A percentile compares a stretch with the other conserved stretches of the same genome.
Conservation (phyloP, 768 basidiomycete genomes). For the Sporobolomyces pararoseus region DNA sequence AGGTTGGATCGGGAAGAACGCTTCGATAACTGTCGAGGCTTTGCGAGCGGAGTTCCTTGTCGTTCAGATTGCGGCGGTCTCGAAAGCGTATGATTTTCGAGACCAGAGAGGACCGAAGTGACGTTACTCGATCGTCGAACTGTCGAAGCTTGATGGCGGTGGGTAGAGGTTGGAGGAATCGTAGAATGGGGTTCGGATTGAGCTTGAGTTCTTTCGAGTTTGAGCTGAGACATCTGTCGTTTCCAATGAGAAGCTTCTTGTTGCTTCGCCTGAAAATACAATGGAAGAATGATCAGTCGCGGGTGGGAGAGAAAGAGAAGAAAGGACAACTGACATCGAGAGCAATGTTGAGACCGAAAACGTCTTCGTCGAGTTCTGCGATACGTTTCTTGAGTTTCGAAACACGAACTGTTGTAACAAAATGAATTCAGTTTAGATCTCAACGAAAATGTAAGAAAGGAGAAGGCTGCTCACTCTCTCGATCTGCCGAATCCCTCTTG, state of each 20-base stretch:
- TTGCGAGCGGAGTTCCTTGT: conserved; percentile 10
- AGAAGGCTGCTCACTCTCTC: conserved; percentile 36
- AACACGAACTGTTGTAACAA: conserved; percentile 31
- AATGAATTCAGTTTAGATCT: not conserved
- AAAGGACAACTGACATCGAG: conserved; percentile 33
- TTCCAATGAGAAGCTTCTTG: conserved; percentile 41
- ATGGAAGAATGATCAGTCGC: not conserved
- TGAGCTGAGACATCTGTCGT: conserved; percentile 33
- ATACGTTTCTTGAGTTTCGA: conserved; percentile 42
- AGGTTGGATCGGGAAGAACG: not conserved
- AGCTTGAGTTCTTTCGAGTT: conserved; percentile 6
- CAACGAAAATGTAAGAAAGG: not conserved
- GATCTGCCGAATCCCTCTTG: conserved; percentile 43
- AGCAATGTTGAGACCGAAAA: conserved; percentile 45
- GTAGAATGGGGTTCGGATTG: not conserved
- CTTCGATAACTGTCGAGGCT: not conserved
- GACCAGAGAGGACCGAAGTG: not conserved
- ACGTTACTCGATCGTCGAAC: not conserved
- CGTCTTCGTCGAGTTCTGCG: conserved; percentile 44
- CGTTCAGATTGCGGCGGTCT: not conserved
- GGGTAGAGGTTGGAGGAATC: conserved; percentile 3
- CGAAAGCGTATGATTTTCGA: conserved; percentile 1
- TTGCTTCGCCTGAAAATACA: conserved; percentile 44
- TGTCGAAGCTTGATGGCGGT: not conserved
- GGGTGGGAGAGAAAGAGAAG: not conserved